Percentiles rank a stretch among this genome's conserved stretches.
These are phyloP conservation scores for Chlorella sp. DNA, from an alignment of 139 green algal species.

Conservation along the genomic window DNA sequence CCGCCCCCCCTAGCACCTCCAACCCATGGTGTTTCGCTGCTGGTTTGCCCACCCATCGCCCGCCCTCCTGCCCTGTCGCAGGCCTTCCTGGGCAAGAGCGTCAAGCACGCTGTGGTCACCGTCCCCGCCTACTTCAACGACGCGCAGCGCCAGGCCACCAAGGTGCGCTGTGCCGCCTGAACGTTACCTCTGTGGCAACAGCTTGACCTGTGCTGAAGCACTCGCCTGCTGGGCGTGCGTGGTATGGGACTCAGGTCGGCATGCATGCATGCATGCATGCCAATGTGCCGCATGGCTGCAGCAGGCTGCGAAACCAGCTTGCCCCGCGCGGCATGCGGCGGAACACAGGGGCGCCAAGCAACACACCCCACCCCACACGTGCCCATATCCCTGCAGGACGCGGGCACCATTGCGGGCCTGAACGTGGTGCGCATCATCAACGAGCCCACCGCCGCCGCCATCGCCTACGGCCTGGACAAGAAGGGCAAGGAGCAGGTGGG, in stretches of 20 bases:
- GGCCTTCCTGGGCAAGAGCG: conserved; percentile 75
- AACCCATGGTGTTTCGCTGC: too few relatives aligned
- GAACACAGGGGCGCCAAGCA: too few relatives aligned
- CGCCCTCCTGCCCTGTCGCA: neutral
- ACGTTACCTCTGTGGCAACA: too few relatives aligned
- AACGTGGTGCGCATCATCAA: conserved; percentile 98
- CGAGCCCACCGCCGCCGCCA: conserved; percentile 96
- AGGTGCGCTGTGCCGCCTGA: conserved; percentile 94
- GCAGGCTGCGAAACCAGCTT: too few relatives aligned
- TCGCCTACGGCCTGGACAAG: conserved; percentile 97
- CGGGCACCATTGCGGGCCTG: conserved; percentile 83
- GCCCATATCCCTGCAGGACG: conserved; percentile 31
- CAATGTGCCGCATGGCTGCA: too few relatives aligned
- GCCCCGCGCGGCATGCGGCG: too few relatives aligned
- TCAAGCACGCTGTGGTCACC: conserved; percentile 93
- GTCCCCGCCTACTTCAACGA: conserved; percentile 99
- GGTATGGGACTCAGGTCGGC: too few relatives aligned
- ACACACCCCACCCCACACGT: too few relatives aligned
- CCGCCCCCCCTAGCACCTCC: too few relatives aligned
- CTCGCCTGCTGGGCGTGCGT: too few relatives aligned
- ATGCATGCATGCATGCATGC: too few relatives aligned
- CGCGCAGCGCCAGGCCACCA: conserved; percentile 97
- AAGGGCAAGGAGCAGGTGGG: conserved; percentile 69
- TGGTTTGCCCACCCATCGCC: neutral
- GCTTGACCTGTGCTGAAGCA: too few relatives aligned